Evolutionary conservation across 2,329 filamentous ascomycete genomes (phyloP), one percentile per base, ranked within the genome.

Genomic region (Aspergillus udagawae): DNA sequence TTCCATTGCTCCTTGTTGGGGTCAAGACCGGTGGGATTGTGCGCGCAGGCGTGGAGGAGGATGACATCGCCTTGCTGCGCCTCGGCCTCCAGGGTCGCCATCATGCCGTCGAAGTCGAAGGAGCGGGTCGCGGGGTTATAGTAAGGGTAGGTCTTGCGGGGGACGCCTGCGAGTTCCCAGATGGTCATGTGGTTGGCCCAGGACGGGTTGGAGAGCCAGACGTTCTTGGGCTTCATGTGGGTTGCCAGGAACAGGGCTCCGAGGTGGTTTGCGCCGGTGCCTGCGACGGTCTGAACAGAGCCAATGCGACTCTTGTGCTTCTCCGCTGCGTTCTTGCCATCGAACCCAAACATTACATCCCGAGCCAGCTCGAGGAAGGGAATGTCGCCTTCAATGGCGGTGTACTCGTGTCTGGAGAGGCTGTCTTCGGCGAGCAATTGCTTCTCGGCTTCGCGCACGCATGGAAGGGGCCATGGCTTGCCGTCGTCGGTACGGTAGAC

Each of bases 181-280:
- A 99, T 96, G 75, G 96, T 91, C 80, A 94, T 87, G 83, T 99
- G 94, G 80, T 97, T 97, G 64, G 88, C 90, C 94, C 94, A 99
- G 53, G 94, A 97, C 32, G 94, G 94, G 76, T 91, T 89, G 67
- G 92, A 96, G 74, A 97, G 82, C 83, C 95, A 96, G 73, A 95
- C 86, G 59, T 85, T 86, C 69, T 86, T 77, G 14, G 79, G 81
- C 63, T 81, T 82, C 83, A 90, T 95, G 83, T 97, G 96, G 71
- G 87, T 90, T 71, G 88, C 81, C 59, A 97, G 87, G 84, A 97
- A 97, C 64, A 95, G 85, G 59, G 88, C 92, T 61, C 93, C 94
- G 50, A 97, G 79, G 73, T 97, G 94, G 65, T 96, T 88, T 62
- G 94, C 93, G 66, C 94, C 94, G 58, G 94, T 97, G 64, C 94